A percentile compares a stretch with the other conserved stretches of the same genome.
These are phyloP conservation scores for Claviceps maximensis DNA, from an alignment of 2,329 filamentous ascomycete genomes.

Conservation along the genomic window DNA sequence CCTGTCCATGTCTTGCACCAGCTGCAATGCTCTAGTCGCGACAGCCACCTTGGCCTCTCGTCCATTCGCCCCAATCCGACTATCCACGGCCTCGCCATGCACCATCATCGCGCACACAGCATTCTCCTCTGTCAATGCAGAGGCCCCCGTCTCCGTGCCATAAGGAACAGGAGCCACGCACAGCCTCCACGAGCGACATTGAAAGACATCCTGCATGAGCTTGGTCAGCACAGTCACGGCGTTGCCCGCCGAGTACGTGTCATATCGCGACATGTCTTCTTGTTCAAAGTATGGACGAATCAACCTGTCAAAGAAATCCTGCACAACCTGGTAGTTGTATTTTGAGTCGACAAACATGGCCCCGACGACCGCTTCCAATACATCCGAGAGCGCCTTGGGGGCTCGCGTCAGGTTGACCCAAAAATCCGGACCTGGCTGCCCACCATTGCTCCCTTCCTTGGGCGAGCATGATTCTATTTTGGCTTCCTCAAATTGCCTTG, in stretches of 20 bases:
- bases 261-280: conserved; percentile 79
- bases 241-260: conserved; percentile 75
- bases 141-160: conserved; percentile 27
- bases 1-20: conserved; percentile 29
- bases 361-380: conserved; percentile 79
- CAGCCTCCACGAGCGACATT: conserved; percentile 48
- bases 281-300: conserved; percentile 68
- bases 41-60: conserved; percentile 61
- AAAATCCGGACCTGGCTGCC: conserved; percentile 41
- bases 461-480: conserved; percentile 19
- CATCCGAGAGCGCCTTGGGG: conserved; percentile 68
- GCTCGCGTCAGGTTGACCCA: conserved; percentile 53
- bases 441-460: conserved; percentile 12
- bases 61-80: conserved; percentile 46
- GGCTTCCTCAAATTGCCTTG: conserved; percentile 42
- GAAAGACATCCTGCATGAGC: conserved; percentile 49
- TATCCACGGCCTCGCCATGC: conserved; percentile 55
- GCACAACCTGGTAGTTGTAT: conserved; percentile 63
- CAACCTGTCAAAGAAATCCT: conserved; percentile 62
- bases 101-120: conserved; percentile 64
- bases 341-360: conserved; percentile 82
- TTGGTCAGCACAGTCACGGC: conserved; percentile 63
- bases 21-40: conserved; percentile 43
- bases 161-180: conserved; percentile 31
- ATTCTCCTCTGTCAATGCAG: conserved; percentile 28